Conservation (phyloP, 179 eudicot genomes). For the Nepenthes alata region DNA sequence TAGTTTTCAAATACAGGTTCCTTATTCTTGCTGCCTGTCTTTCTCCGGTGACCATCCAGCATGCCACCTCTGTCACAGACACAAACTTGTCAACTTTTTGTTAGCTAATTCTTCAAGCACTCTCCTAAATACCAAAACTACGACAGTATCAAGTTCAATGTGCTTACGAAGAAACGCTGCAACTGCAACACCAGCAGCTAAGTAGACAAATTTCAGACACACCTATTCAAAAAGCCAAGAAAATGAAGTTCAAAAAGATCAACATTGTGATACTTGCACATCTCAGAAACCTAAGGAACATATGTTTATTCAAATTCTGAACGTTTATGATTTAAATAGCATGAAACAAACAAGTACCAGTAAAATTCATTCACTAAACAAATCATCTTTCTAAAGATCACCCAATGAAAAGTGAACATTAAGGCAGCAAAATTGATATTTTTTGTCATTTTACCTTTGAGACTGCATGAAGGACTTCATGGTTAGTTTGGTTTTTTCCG, state of each 20-base stretch:
- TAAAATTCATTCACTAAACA: too few relatives aligned
- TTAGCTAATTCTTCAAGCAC: background rate
- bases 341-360: background rate
- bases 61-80: constrained; percentile 40
- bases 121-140: background rate
- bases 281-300: background rate
- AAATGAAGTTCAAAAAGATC: background rate
- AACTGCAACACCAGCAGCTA: constrained; percentile 54
- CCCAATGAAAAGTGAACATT: too few relatives aligned
- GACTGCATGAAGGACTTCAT: constrained; percentile 22
- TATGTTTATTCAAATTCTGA: background rate
- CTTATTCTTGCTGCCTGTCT: constrained; percentile 56
- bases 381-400: too few relatives aligned
- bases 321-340: background rate
- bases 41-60: constrained; percentile 72
- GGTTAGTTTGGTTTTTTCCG: constrained; percentile 32
- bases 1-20: constrained; percentile 43
- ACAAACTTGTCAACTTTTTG: background rate
- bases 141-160: background rate
- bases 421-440: too few relatives aligned
- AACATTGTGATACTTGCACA: background rate
- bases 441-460: constrained; percentile 28
- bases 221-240: constrained; percentile 25
- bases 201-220: constrained; percentile 51
- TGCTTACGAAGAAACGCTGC: constrained; percentile 81